phyloP scores from a whole-genome alignment of 306 rosid species.

The Acacia acuminata region DNA sequence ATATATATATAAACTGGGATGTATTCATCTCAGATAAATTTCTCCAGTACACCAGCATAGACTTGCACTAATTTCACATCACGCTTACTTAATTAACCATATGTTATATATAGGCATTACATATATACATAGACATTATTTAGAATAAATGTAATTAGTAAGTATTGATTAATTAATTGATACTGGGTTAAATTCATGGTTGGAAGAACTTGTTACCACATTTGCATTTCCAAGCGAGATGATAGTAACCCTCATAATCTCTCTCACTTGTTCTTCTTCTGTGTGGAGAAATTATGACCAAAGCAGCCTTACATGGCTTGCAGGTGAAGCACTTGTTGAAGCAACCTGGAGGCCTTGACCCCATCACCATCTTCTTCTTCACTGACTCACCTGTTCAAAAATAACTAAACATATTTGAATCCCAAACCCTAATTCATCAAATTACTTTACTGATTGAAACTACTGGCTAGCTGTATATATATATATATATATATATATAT shows the following conservation, averaged over 20 bases:
- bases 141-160: not conserved
- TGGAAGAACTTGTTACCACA: conserved; percentile 17
- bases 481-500: too few relatives aligned
- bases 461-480: not conserved
- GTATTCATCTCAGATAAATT: too few relatives aligned
- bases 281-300: not conserved
- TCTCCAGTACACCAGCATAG: not conserved
- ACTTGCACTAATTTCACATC: not conserved
- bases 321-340: not conserved
- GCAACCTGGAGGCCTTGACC: conserved; percentile 11
- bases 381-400: not conserved
- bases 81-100: not conserved
- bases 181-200: not conserved
- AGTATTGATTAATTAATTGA: not conserved
- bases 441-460: not conserved
- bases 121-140: too few relatives aligned
- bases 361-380: not conserved
- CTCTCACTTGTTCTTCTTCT: not conserved
- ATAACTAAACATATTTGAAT: not conserved
- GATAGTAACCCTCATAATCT: not conserved
- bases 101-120: not conserved
- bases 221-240: conserved; percentile 13
- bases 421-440: not conserved
- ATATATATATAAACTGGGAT: too few relatives aligned
- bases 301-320: conserved; percentile 11